Evolutionary conservation across 495 filamentous ascomycete species (phyloP).

Genomic region (Aspergillus biplanus): DNA sequence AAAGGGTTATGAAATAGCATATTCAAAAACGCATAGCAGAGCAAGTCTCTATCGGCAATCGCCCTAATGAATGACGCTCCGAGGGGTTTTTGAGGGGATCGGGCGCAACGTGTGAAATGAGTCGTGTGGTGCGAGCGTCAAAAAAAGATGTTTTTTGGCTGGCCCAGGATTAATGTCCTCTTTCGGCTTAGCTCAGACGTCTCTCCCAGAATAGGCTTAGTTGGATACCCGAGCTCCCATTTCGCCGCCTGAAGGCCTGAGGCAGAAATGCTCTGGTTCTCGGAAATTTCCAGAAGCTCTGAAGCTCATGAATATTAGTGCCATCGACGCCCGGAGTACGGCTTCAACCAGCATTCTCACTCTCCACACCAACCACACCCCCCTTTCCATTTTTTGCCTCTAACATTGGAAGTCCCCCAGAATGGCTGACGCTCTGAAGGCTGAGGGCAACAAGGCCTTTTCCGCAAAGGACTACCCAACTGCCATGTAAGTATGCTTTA

Average conservation of each 20-base stretch:
- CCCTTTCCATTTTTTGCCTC: constrained; percentile 11
- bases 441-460: constrained; percentile 97
- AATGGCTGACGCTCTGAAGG: constrained; percentile 76
- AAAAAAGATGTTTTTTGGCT: constrained; percentile 39
- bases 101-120: not conserved
- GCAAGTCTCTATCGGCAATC: constrained; percentile 5
- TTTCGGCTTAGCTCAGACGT: constrained; percentile 28
- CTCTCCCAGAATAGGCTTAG: constrained; percentile 34
- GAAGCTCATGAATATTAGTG: constrained; percentile 28
- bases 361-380: constrained; percentile 2
- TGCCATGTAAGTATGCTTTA: constrained; percentile 75
- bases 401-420: constrained; percentile 18
- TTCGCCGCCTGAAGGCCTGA: constrained; percentile 31
- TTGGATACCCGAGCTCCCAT: constrained; percentile 23
- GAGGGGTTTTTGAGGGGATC: not conserved
- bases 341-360: constrained; percentile 5
- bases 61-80: not conserved
- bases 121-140: constrained; percentile 23
- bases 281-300: constrained; percentile 58
- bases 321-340: constrained; percentile 17
- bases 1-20: constrained; percentile 36
- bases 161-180: constrained; percentile 29
- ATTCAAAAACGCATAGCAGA: constrained; percentile 26
- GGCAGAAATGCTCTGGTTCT: constrained; percentile 22
- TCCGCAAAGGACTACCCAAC: constrained; percentile 93